phyloP scores from a whole-genome alignment of 345 rosid genomes.

The Physaria fendleri region DNA sequence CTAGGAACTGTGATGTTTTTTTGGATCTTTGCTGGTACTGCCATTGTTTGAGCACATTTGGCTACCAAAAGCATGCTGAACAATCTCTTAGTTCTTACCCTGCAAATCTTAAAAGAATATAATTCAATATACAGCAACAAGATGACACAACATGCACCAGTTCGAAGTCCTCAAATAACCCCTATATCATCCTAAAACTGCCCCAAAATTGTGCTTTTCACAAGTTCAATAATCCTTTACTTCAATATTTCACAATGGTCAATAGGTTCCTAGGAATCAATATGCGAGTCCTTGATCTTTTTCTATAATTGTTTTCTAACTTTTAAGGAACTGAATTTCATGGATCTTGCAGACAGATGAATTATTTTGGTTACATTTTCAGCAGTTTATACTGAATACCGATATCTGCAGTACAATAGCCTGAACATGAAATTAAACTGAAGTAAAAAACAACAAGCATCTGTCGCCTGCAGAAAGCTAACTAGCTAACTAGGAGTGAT shows the following conservation, averaged over 20 bases:
- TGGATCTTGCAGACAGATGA: not conserved
- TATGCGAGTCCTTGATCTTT: not conserved
- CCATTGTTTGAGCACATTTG: conserved; percentile 1
- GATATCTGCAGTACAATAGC: not conserved
- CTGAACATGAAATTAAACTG: not conserved
- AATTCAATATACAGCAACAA: not conserved
- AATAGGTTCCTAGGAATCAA: not conserved
- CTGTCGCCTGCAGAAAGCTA: not conserved
- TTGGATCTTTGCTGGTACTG: not conserved
- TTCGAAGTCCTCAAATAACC: not conserved
- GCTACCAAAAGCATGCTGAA: not conserved
- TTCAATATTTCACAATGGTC: not conserved
- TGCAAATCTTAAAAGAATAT: conserved; percentile 2
- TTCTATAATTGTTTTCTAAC: not conserved
- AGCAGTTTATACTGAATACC: conserved; percentile 7
- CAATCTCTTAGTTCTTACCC: not conserved
- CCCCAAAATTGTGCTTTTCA: not conserved
- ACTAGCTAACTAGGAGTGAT: conserved; percentile 1
- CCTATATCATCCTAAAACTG: not conserved
- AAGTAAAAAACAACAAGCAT: conserved; percentile 1
- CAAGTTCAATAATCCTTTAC: not conserved
- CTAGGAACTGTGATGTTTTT: not conserved
- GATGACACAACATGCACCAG: not conserved
- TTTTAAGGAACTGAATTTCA: not conserved
- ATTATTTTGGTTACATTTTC: not conserved